Base-by-base conservation (phyloP, 306 rosid species). In the Mucuna pruriens region DNA sequence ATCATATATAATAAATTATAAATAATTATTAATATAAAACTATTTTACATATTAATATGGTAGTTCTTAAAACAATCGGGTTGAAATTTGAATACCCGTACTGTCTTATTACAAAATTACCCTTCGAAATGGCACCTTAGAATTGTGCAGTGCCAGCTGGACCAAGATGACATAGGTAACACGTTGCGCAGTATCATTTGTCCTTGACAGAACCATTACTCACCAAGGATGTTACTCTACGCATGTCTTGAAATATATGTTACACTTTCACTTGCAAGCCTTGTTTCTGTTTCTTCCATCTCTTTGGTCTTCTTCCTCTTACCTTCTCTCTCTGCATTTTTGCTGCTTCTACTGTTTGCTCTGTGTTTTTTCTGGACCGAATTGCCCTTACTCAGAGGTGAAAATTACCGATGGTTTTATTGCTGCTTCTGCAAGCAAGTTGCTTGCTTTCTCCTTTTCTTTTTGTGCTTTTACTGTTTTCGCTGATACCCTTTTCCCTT, bases 101-200 rank as follows among this genome's bases (percentile, higher is more conserved):
- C 9, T n/a, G 48, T 15, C 74, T 19, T 65, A 34, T 57, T 72
- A 77, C 44, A 51, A 54, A 71, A 76, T 45, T 58, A 82, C 42
- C 83, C 77, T 48, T 48, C 84, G 70, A 67, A 83, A 54, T 80
- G 87, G 10, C 79, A 81, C 52, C 49, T 77, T 38, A 73, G 71
- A 60, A 34, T 51, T 1, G 7, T 17, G 3, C 5, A n/a, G 11
- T 72, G 83, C 82, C 88, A 85, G 80, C 75, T 55, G 20, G 45
- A 76, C 34, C 17, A 2, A 8, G 11, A 0, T 46, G 46, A 46
- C 4, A 1, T 36, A 7, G 4, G 0, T 2, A 0, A 15, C 16
- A 66, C 90, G 90, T 85, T 84, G 76, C 88, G 1, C 0, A 0
- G 1, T 2, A 0, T 12, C 0, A 69, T 77, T 89, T 7, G 94